These are phyloP conservation scores for Eutrema yunnanense DNA, from an alignment of 345 rosid genomes.

Conservation along the genomic window DNA sequence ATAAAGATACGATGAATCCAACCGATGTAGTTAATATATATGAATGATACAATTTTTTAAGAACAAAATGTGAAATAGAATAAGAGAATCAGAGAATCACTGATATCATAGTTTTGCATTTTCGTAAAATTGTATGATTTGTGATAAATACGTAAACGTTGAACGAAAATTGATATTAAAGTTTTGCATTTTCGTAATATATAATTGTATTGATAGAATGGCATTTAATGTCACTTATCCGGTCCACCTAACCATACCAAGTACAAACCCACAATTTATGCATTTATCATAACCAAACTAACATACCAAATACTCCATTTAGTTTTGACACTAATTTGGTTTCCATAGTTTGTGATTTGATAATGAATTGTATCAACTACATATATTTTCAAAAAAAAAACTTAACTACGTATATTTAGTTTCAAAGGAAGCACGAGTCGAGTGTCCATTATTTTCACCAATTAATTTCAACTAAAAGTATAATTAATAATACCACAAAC, in stretches of 20 bases:
- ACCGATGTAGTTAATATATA: not conserved
- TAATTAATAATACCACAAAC: not conserved
- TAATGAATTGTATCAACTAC: not conserved
- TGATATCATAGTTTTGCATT: not conserved
- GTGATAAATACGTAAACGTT: not conserved
- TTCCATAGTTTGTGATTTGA: constrained; percentile 1
- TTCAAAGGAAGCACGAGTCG: not conserved
- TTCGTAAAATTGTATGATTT: not conserved
- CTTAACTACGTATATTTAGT: no score
- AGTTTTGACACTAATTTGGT: not conserved
- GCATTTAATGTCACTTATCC: constrained; percentile 20
- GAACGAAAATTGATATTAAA: not conserved
- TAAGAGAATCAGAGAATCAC: not conserved
- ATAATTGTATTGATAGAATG: not conserved
- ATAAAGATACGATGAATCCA: not conserved
- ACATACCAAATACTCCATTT: not conserved
- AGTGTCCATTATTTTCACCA: not conserved
- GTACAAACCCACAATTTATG: not conserved
- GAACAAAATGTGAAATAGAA: not conserved
- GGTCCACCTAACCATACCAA: constrained; percentile 15
- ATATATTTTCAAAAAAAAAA: not conserved
- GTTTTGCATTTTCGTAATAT: not conserved
- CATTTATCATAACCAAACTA: constrained; percentile 10
- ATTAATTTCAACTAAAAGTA: not conserved
- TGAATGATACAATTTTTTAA: not conserved